phyloP scores from a whole-genome alignment of 768 basidiomycete species.

The Trametes sanguinea region DNA sequence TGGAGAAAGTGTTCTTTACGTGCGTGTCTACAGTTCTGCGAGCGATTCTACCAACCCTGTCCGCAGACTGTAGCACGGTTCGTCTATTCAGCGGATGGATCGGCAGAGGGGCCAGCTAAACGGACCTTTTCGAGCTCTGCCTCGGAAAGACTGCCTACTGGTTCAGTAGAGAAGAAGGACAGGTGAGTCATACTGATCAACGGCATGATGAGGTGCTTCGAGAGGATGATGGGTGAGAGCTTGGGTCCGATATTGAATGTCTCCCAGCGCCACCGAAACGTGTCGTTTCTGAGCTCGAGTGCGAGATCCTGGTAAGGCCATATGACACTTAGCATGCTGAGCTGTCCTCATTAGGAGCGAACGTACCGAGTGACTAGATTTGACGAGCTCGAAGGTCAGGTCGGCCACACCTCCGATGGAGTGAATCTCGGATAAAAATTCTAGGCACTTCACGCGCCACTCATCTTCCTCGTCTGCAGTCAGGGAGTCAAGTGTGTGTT shows the following conservation, averaged over 20 bases:
- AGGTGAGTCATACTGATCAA: constrained; percentile 72
- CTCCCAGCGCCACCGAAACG: constrained; percentile 83
- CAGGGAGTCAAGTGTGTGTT: constrained; percentile 30
- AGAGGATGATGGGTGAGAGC: constrained; percentile 69
- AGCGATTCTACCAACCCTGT: constrained; percentile 69
- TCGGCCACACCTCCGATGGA: constrained; percentile 62
- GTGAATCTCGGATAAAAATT: constrained; percentile 59
- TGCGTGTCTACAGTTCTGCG: constrained; percentile 70
- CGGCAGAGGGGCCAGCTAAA: constrained; percentile 1
- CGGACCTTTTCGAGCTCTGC: constrained; percentile 63
- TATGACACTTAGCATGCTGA: constrained; percentile 18
- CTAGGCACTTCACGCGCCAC: constrained; percentile 60
- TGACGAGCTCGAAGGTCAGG: constrained; percentile 57
- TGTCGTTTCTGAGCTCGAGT: constrained; percentile 56
- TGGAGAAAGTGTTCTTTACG: constrained; percentile 69
- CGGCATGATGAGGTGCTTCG: constrained; percentile 76
- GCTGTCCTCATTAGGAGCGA: constrained; percentile 17
- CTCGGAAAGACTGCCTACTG: constrained; percentile 55
- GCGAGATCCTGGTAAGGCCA: constrained; percentile 58
- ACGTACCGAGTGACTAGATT: constrained; percentile 62
- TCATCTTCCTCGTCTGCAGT: constrained; percentile 51
- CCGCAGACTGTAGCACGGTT: constrained; percentile 51
- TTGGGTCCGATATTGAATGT: constrained; percentile 63
- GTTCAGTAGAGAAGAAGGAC: constrained; percentile 62
- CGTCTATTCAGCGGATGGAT: constrained; percentile 13